Conservation (phyloP, 805 yeast genomes). For the Kuraishia ogatae region DNA sequence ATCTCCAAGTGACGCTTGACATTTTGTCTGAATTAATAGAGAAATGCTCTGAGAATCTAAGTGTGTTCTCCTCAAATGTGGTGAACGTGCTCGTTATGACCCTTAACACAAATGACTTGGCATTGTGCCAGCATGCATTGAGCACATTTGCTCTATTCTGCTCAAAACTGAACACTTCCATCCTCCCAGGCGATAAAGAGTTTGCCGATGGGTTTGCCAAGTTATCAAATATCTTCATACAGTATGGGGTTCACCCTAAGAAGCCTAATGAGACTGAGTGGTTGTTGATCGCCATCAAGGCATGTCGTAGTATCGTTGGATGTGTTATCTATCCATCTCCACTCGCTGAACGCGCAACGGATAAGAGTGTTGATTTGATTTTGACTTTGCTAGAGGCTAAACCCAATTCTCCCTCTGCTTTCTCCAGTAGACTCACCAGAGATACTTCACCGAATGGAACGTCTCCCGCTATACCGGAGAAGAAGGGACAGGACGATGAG, state of each 20-base stretch:
- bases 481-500: conserved; percentile 8
- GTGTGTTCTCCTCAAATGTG: conserved; percentile 67
- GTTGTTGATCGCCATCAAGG: conserved; percentile 31
- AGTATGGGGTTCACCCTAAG: conserved; percentile 13
- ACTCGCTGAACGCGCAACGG: conserved; percentile 22
- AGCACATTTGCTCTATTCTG: conserved; percentile 36
- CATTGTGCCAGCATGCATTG: conserved; percentile 45
- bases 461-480: background rate
- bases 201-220: conserved; percentile 30
- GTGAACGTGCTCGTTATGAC: conserved; percentile 49
- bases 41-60: conserved; percentile 75
- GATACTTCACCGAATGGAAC: background rate
- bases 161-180: conserved; percentile 24
- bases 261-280: conserved; percentile 34
- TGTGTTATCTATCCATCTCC: conserved; percentile 27
- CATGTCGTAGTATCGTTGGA: conserved; percentile 29
- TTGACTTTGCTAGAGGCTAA: background rate
- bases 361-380: conserved; percentile 25
- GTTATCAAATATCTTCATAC: conserved; percentile 16
- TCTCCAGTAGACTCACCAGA: background rate
- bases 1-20: conserved; percentile 72
- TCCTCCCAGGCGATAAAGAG: conserved; percentile 36
- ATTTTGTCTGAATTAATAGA: conserved; percentile 62
- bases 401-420: background rate
- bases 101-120: conserved; percentile 48